Conservation (phyloP, 345 rosid genomes). For the Carallia brachiata region DNA sequence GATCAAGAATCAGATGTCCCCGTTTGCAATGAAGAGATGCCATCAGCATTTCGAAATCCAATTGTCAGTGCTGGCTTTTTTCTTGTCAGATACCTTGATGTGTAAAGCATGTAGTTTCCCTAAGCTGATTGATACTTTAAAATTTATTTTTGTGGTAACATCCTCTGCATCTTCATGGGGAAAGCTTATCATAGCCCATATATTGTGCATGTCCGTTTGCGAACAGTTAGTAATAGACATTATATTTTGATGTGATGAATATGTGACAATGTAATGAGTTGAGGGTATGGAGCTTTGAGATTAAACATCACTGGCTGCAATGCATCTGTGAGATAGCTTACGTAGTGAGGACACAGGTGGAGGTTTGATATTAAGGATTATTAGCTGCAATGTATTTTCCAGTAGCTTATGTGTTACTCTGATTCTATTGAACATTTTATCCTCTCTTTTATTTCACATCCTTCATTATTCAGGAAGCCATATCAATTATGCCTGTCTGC, state of each 20-base stretch:
- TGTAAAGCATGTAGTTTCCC: neutral
- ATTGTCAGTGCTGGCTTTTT: slow-evolving; percentile 41
- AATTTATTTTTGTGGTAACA: neutral
- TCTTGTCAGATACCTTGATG: slow-evolving; percentile 2
- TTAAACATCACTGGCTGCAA: neutral
- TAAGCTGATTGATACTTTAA: neutral
- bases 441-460: neutral
- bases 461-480: neutral
- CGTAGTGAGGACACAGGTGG: too few relatives aligned
- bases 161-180: neutral
- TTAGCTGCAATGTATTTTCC: too few relatives aligned
- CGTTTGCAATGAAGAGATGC: slow-evolving; percentile 54
- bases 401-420: neutral
- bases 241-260: neutral
- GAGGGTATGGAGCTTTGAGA: neutral
- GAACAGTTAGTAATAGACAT: neutral
- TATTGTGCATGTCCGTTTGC: neutral
- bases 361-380: too few relatives aligned
- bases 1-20: slow-evolving; percentile 44
- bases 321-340: neutral
- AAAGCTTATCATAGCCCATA: neutral
- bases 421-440: slow-evolving; percentile 1
- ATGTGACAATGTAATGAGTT: neutral
- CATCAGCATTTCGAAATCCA: slow-evolving; percentile 69
- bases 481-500: neutral